Conservation (phyloP, 768 basidiomycete species). For the Scleroderma citrinum region DNA sequence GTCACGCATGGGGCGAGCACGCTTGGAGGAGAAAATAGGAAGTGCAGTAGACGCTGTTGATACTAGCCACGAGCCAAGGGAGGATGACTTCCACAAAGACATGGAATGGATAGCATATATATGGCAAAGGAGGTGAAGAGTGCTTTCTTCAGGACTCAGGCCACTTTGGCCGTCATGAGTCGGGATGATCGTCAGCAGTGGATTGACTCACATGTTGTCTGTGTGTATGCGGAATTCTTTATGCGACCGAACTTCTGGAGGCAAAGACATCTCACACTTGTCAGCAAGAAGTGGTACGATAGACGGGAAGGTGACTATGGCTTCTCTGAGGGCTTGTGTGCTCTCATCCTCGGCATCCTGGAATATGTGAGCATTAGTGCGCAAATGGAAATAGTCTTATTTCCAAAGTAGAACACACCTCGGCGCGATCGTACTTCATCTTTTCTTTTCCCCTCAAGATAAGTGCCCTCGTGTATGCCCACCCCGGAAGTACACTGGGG, state of each 20-base stretch:
- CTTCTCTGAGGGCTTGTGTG: constrained; percentile 64
- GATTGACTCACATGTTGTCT: constrained; percentile 49
- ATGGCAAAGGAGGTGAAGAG: constrained; percentile 78
- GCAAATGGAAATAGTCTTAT: no score
- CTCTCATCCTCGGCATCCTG: constrained; percentile 51
- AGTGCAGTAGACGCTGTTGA: constrained; percentile 40
- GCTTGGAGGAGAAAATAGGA: constrained; percentile 28
- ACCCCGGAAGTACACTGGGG: constrained; percentile 68
- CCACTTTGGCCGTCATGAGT: constrained; percentile 23
- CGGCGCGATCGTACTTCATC: constrained; percentile 37
- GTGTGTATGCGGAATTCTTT: constrained; percentile 65
- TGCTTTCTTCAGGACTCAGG: constrained; percentile 34
- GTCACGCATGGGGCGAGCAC: constrained; percentile 25
- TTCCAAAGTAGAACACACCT: constrained; percentile 21
- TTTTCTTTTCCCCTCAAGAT: constrained; percentile 50
- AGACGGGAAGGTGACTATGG: constrained; percentile 73
- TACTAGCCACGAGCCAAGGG: constrained; percentile 61
- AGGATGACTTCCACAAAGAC: constrained; percentile 76
- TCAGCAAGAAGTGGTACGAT: constrained; percentile 80
- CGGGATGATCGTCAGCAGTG: neutral
- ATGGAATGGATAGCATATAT: constrained; percentile 79
- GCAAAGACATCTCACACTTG: constrained; percentile 68
- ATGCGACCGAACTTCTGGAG: constrained; percentile 52
- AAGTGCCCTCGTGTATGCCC: constrained; percentile 67
- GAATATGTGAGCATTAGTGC: constrained; percentile 1